Evolutionary conservation across 164 flowering plant species (phyloP).

Genomic region (Paratinospora sagittata): DNA sequence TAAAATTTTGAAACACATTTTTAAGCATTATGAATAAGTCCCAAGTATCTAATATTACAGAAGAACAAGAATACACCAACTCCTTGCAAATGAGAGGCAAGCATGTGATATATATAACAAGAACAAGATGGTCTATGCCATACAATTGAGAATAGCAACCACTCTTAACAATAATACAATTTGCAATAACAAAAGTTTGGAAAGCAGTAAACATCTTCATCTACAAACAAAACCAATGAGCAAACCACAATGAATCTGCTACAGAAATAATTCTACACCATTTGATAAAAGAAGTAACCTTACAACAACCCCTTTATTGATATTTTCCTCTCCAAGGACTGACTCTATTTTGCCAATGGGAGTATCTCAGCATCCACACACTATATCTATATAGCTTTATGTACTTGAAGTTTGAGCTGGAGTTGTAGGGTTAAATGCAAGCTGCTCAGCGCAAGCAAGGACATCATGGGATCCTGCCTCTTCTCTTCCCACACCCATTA

Average conservation of each 20-base stretch:
- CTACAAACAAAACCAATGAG: constrained; percentile 15
- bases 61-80: background rate
- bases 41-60: background rate
- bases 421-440: constrained; percentile 49
- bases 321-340: background rate
- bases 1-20: too few species aligned
- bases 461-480: constrained; percentile 56
- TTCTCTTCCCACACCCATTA: constrained; percentile 70
- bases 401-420: constrained; percentile 41
- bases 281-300: constrained; percentile 3
- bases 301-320: constrained; percentile 12
- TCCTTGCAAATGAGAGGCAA: constrained; percentile 10
- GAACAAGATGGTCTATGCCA: constrained; percentile 5
- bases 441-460: constrained; percentile 65
- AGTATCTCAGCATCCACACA: background rate
- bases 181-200: constrained; percentile 4
- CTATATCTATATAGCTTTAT: constrained; percentile 18
- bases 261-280: constrained; percentile 6
- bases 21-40: too few species aligned
- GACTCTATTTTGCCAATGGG: constrained; percentile 1
- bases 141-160: constrained; percentile 1
- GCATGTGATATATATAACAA: constrained; percentile 6
- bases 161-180: constrained; percentile 10
- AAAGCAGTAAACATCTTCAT: background rate
- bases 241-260: constrained; percentile 8